Conservation (phyloP, 768 basidiomycete genomes). For the Boletus sp. region DNA sequence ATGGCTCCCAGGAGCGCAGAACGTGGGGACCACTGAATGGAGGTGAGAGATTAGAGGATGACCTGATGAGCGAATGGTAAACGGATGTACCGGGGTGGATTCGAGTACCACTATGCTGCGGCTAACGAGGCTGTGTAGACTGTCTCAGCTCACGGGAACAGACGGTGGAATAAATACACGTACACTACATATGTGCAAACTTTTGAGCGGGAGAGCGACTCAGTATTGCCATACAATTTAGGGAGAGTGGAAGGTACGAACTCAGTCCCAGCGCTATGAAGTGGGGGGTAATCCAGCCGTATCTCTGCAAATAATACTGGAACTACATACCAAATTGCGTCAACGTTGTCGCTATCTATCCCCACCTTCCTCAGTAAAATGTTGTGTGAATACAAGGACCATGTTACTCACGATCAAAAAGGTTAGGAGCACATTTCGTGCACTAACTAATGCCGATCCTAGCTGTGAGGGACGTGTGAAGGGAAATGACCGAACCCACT, state of each 20-base stretch:
- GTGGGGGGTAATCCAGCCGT: neutral
- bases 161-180: too few species aligned
- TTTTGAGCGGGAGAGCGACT: too few species aligned
- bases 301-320: neutral
- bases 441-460: neutral
- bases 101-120: too few species aligned
- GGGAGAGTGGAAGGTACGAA: neutral
- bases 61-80: too few species aligned
- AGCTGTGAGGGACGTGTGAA: neutral
- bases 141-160: too few species aligned
- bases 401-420: conserved; percentile 4
- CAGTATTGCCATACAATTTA: neutral
- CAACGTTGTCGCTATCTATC: neutral
- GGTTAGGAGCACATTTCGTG: neutral
- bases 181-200: too few species aligned
- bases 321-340: neutral
- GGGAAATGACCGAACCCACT: neutral
- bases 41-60: too few species aligned
- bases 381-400: neutral
- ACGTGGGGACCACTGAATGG: too few species aligned
- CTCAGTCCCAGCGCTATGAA: conserved; percentile 1
- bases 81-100: too few species aligned
- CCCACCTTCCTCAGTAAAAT: neutral
- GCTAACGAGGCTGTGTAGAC: too few species aligned
- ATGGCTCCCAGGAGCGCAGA: too few species aligned